Base-by-base conservation (phyloP, 2,329 filamentous ascomycete species). In the Corinectria fuckeliana region DNA sequence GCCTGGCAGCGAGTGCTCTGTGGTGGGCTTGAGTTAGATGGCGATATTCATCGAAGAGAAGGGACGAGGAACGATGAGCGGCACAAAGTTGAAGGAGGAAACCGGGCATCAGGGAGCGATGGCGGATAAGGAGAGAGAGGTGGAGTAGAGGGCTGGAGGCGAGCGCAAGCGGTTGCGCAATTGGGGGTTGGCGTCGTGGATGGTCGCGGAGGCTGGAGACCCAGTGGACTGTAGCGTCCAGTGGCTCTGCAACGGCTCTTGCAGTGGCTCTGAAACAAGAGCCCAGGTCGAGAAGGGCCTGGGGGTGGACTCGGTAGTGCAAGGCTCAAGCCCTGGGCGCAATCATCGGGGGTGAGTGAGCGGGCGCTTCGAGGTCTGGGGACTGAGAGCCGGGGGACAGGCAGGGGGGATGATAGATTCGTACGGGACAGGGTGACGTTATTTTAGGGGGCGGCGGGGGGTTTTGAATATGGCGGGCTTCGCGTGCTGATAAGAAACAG, bases 81-180 rank as follows among this genome's bases (percentile, higher is more conserved):
- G 78, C 77, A 72, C 81, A 83, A 64, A 81, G 74, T 72, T 76
- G 75, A 58, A 82, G 70, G 61, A 82, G 76, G 70, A 77, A 78
- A 69, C 74, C 75, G 69, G 77, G 81, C 82, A 84, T 84, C 78
- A 70, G 71, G 65, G 63, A 70, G 67, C 69, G 61, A 65, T 59
- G 67, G 60, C 63, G 63, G 66, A 62, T 69, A 69, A 68, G 66
- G 68, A 62, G 66, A 61, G 38, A 48, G 38, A 65, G 67, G 64
- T 36, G 48, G 51, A 50, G 48, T 62, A 58, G 58, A 50, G 56
- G 58, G 26, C 57, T 62, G 62, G 48, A 41, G 53, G 58, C 60
- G 62, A 58, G 61, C 61, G 57, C 56, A 58, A 58, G 56, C 63
- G 60, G 68, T 67, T 69, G 62, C 67, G 66, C 62, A n/a, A 70